Evolutionary conservation across 2,329 filamentous ascomycete genomes (phyloP), one percentile per base, ranked within the genome.

Genomic region (Cladosporium colombiae): DNA sequence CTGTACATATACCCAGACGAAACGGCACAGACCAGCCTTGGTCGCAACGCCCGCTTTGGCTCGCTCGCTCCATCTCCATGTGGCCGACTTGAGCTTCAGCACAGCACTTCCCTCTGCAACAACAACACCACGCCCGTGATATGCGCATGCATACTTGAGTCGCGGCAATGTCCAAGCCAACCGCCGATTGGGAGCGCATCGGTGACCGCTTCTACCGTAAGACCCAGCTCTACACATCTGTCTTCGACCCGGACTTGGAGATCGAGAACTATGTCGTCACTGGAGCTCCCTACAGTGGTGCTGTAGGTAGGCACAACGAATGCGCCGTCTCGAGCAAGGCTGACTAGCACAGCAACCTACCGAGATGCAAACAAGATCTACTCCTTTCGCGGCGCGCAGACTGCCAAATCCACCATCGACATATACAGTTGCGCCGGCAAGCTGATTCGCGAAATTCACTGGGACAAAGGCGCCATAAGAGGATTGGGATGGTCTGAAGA

Each of bases 401-500:
- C 88, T 18, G 82, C 88, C 18, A 96, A 93, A 79, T 89, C 92
- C 23, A 91, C 88, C 72, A 96, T 99, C 80, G 93, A 97, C 76
- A 88, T 99, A 64, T 97, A 97, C 82, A 97, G 91, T 75, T 94
- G 90, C 78, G 90, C 95, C 13, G 95, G 95, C 63, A 95, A 93
- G 81, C 87, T 92, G 66, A 89, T 99, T 68, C 67, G 68, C 59
- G 72, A 74, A 56, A 71, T 72, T 52, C 71, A 90, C 76, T 98
- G 94, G 93, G 94, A 98, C 73, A 92, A 93, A 79, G 92, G 92
- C 55, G 83, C 88, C 3, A 91, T 99, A 74, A 91, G 89, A 77
- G 93, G 92, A 1, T 84, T 99, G 23, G 95, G 95, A 37, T 99
- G 95, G 95, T 97, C 93, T 23, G 94, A 97, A 74, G 92, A 97